Conservation (phyloP, 495 filamentous ascomycete species). For the Lindgomyces ingoldianus region DNA sequence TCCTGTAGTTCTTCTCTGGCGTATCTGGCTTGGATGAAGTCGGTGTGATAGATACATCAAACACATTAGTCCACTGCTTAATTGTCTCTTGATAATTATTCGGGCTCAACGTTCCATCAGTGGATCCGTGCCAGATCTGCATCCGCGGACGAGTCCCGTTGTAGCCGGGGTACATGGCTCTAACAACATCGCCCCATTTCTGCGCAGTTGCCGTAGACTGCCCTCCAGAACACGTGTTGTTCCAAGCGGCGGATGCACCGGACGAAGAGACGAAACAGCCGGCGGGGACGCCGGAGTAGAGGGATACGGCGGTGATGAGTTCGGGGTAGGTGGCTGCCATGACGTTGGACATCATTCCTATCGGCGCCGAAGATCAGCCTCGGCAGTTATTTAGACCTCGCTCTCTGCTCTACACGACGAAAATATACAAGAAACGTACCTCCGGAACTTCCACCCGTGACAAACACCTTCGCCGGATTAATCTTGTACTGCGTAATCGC, state of each 20-base stretch:
- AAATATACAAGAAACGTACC: constrained; percentile 29
- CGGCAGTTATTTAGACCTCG: too few relatives aligned
- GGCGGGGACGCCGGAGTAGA: constrained; percentile 61
- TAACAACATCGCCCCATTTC: constrained; percentile 56
- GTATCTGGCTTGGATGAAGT: constrained; percentile 32
- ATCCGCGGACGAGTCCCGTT: constrained; percentile 56
- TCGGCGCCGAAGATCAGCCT: too few relatives aligned
- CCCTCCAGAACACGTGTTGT: constrained; percentile 59
- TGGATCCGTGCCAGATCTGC: constrained; percentile 58
- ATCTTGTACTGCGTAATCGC: constrained; percentile 52
- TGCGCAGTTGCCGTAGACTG: constrained; percentile 49
- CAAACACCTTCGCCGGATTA: constrained; percentile 53
- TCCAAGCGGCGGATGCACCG: constrained; percentile 52
- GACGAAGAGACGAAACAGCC: constrained; percentile 55
- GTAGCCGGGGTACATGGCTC: constrained; percentile 58
- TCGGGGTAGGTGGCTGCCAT: constrained; percentile 61
- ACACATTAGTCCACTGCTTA: constrained; percentile 63
- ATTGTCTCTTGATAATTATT: constrained; percentile 56
- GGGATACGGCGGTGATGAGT: constrained; percentile 59
- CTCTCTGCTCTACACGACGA: not conserved
- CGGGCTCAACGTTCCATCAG: constrained; percentile 53
- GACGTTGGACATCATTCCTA: constrained; percentile 50
- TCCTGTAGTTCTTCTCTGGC: constrained; percentile 50
- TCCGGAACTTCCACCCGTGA: constrained; percentile 57
- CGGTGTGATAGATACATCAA: constrained; percentile 39